Evolutionary conservation across 2,329 filamentous ascomycete genomes (phyloP).

Genomic region (Aureobasidium namibiae): DNA sequence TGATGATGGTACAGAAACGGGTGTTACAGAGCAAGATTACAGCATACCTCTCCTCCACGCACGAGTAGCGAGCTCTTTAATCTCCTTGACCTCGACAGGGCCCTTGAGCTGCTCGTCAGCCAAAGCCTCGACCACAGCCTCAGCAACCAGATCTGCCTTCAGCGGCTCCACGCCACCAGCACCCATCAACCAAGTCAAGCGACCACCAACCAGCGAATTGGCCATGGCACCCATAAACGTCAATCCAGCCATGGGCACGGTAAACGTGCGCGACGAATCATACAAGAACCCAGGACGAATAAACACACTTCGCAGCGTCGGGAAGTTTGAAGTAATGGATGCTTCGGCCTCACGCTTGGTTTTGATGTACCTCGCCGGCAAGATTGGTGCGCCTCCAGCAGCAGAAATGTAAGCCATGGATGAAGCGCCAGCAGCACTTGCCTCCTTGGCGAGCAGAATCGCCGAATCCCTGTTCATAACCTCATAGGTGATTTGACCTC

Average conservation of each 20-base stretch:
- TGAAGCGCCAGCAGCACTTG: constrained; percentile 53
- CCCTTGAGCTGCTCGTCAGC: constrained; percentile 65
- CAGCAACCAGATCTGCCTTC: constrained; percentile 77
- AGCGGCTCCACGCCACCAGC: constrained; percentile 77
- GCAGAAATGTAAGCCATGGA: constrained; percentile 87
- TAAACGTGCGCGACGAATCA: constrained; percentile 72
- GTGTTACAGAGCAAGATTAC: not conserved
- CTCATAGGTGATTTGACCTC: constrained; percentile 85
- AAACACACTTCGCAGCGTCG: constrained; percentile 66
- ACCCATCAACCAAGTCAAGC: constrained; percentile 69
- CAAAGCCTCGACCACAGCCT: constrained; percentile 83
- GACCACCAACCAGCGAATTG: constrained; percentile 68
- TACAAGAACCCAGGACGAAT: constrained; percentile 83
- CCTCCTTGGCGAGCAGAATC: constrained; percentile 71
- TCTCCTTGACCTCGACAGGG: constrained; percentile 66
- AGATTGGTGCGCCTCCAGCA: constrained; percentile 71
- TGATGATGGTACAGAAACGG: not conserved
- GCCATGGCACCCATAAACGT: constrained; percentile 67
- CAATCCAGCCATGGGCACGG: constrained; percentile 73
- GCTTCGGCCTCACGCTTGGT: constrained; percentile 89
- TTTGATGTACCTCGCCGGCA: constrained; percentile 77
- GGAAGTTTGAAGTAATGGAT: constrained; percentile 16
- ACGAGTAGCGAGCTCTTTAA: constrained; percentile 71
- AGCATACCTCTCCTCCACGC: constrained; percentile 89
- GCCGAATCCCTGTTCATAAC: constrained; percentile 91